phyloP scores from a whole-genome alignment of 2,329 filamentous ascomycete species.

The Ophiognomonia clavigignenti-juglandacearum region DNA sequence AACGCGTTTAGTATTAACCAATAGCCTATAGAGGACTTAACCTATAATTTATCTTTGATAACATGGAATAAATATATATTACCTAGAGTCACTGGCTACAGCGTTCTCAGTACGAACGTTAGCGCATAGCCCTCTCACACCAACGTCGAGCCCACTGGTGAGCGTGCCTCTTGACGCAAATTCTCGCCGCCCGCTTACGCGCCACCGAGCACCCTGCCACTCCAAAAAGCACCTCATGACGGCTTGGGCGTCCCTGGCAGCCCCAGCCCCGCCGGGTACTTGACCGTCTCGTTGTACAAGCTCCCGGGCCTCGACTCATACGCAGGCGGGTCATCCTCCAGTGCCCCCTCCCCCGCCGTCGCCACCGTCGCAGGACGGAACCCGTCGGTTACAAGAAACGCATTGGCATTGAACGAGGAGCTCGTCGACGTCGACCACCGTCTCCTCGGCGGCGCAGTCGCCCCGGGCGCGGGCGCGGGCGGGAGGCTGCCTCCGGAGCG shows the following conservation, averaged over 20 bases:
- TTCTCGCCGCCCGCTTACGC: too few species aligned
- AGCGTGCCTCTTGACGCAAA: too few species aligned
- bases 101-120: too few species aligned
- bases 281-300: conserved; percentile 14
- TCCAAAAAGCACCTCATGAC: background rate
- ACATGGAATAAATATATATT: too few species aligned
- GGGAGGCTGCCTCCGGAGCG: conserved; percentile 2
- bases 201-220: background rate
- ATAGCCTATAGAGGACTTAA: too few species aligned
- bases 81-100: too few species aligned
- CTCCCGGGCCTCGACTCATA: conserved; percentile 13
- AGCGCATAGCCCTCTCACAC: too few species aligned
- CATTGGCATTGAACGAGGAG: conserved; percentile 13
- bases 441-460: background rate
- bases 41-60: too few species aligned
- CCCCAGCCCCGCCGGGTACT: conserved; percentile 11
- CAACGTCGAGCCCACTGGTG: too few species aligned
- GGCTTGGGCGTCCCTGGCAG: conserved; percentile 4
- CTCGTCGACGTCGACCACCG: conserved; percentile 17
- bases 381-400: conserved; percentile 13
- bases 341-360: background rate
- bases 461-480: background rate
- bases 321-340: too few species aligned
- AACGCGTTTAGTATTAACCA: too few species aligned
- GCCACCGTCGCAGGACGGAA: background rate